Evolutionary conservation across 305 asterid species (phyloP).

Genomic region (Fraxinus velutina): DNA sequence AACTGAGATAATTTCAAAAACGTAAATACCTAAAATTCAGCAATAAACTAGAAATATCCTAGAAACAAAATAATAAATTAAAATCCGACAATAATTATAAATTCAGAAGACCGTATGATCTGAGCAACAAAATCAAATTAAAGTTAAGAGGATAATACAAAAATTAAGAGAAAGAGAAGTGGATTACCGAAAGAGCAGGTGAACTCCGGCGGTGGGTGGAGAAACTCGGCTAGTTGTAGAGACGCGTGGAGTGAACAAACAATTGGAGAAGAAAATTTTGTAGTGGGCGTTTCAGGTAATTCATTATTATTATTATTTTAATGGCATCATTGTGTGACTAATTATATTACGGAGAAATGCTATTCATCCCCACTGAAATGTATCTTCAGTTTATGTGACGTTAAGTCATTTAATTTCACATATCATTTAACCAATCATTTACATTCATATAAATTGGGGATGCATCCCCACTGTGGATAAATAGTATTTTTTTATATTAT

Average conservation of each 20-base stretch:
- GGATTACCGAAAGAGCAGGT: slow-evolving; percentile 4
- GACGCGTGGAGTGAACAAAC: slow-evolving; percentile 58
- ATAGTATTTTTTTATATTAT: too few species aligned
- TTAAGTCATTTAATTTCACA: too few species aligned
- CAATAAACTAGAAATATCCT: background rate
- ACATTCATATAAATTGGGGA: too few species aligned
- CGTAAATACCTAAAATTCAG: background rate
- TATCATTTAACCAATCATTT: too few species aligned
- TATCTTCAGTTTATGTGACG: too few species aligned
- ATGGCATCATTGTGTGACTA: too few species aligned
- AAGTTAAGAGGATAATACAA: background rate
- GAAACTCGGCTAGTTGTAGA: slow-evolving; percentile 24
- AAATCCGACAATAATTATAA: background rate
- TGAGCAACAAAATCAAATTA: slow-evolving; percentile 7
- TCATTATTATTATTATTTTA: too few species aligned
- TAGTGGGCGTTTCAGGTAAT: slow-evolving; percentile 13
- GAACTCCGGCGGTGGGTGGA: slow-evolving; percentile 15
- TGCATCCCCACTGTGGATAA: too few species aligned
- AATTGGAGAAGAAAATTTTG: background rate
- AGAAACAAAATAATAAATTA: background rate
- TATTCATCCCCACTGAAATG: too few species aligned
- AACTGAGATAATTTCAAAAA: background rate
- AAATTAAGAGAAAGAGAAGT: background rate
- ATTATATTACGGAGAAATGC: too few species aligned
- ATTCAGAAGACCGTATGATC: background rate